Percentiles rank a stretch among this genome's conserved stretches.
These are phyloP conservation scores for Fusarium sp. DNA, from an alignment of 2,329 filamentous ascomycete species.

Conservation along the genomic window DNA sequence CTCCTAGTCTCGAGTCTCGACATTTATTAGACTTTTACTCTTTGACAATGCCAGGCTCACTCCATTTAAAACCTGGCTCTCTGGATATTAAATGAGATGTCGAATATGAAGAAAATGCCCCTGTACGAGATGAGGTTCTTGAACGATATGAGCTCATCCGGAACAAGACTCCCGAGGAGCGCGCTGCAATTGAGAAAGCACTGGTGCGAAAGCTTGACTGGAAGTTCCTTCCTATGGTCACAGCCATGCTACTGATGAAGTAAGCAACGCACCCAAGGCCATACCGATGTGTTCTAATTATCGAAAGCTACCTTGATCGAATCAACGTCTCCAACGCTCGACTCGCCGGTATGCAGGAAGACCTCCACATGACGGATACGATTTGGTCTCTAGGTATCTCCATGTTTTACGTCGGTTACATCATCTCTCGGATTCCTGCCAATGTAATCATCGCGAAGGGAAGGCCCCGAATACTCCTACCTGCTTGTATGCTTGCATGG, in stretches of 20 bases:
- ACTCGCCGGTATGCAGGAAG: conserved; percentile 54
- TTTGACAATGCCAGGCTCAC: conserved; percentile 16
- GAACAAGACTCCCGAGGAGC: conserved; percentile 10
- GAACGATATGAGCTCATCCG: conserved; percentile 25
- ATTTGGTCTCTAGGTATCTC: conserved; percentile 58
- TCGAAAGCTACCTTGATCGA: conserved; percentile 61
- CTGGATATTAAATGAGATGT: conserved; percentile 21
- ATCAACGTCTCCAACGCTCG: conserved; percentile 63
- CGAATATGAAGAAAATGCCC: conserved; percentile 24
- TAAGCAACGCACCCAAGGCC: conserved; percentile 4
- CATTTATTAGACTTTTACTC: background rate
- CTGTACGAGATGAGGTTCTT: conserved; percentile 17
- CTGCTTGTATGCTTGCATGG: conserved; percentile 57
- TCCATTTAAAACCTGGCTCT: conserved; percentile 14
- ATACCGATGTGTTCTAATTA: background rate
- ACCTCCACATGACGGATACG: conserved; percentile 52
- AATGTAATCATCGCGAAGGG: conserved; percentile 60
- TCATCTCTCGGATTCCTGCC: conserved; percentile 60
- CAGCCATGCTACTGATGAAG: conserved; percentile 50
- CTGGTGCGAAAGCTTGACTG: conserved; percentile 48
- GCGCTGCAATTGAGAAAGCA: conserved; percentile 44
- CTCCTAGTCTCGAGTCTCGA: background rate
- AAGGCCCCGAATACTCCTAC: conserved; percentile 52
- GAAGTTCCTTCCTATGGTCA: conserved; percentile 47
- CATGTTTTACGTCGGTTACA: conserved; percentile 61